These are phyloP conservation scores for Candida pseudoglaebosa DNA, from an alignment of 805 yeast genomes.

Conservation along the genomic window DNA sequence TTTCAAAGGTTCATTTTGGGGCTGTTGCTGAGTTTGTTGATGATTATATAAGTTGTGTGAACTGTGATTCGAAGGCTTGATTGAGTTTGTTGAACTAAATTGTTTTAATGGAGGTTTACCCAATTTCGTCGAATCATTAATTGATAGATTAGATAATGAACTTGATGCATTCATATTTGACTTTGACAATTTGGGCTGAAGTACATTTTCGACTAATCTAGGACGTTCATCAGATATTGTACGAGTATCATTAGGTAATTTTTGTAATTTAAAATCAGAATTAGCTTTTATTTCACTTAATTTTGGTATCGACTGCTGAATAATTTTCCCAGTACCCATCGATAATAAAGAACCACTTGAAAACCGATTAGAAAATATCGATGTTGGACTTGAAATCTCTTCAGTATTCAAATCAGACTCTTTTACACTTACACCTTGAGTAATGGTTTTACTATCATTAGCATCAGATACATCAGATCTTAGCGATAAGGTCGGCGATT, in stretches of 20 bases:
- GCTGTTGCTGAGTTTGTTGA: conserved; percentile 11
- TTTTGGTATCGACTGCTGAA: conserved; percentile 24
- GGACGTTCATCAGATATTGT: conserved; percentile 14
- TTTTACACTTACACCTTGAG: conserved; percentile 10
- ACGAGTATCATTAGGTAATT: background rate
- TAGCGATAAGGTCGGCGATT: conserved; percentile 3
- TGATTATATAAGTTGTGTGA: conserved; percentile 1
- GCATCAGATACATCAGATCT: conserved; percentile 6
- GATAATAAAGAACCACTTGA: conserved; percentile 36
- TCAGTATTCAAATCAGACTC: conserved; percentile 1
- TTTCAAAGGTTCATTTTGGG: conserved; percentile 64
- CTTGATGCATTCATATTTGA: conserved; percentile 1
- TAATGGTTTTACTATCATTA: conserved; percentile 8
- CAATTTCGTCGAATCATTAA: background rate
- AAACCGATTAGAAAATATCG: conserved; percentile 30
- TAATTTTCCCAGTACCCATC: conserved; percentile 40
- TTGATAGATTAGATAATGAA: background rate
- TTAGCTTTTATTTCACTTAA: conserved; percentile 2
- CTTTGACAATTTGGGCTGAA: conserved; percentile 7
- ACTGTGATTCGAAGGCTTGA: conserved; percentile 5
- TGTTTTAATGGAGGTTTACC: conserved; percentile 15
- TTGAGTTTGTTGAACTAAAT: conserved; percentile 23
- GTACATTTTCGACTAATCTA: conserved; percentile 21
- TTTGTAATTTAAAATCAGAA: conserved; percentile 9
- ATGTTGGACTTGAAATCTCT: conserved; percentile 13